phyloP scores from a whole-genome alignment of 2,329 filamentous ascomycete genomes.

The Chrysosporium keratinophilum region DNA sequence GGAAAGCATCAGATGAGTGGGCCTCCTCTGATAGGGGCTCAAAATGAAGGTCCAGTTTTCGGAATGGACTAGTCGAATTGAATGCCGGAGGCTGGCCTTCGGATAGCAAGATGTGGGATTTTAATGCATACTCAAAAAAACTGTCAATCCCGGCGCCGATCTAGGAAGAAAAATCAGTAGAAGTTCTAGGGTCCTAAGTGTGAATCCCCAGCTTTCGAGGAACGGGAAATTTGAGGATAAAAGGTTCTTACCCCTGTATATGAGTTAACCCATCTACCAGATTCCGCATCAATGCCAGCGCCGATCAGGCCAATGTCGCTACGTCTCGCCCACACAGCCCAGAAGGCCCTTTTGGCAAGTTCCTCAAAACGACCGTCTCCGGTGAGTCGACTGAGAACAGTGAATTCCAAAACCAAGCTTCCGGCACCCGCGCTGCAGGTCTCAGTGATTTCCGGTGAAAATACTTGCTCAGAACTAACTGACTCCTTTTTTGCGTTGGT shows the following conservation, averaged over 20 bases:
- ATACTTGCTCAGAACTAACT: conserved; percentile 16
- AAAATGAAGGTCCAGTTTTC: conserved; percentile 54
- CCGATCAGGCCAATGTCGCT: conserved; percentile 82
- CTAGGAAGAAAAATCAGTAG: conserved; percentile 22
- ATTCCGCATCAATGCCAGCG: conserved; percentile 83
- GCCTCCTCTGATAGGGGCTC: conserved; percentile 52
- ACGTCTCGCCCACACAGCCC: conserved; percentile 86
- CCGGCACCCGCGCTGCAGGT: conserved; percentile 96
- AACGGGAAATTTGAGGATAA: background rate
- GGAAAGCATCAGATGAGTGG: conserved; percentile 65
- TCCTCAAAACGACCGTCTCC: conserved; percentile 82
- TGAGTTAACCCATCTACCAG: conserved; percentile 75
- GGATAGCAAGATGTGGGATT: conserved; percentile 82
- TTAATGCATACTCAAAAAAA: conserved; percentile 97
- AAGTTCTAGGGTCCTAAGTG: background rate
- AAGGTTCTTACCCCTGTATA: conserved; percentile 57
- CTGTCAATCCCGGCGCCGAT: conserved; percentile 95
- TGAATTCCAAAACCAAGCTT: conserved; percentile 86
- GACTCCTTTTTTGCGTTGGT: conserved; percentile 16
- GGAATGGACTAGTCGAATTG: conserved; percentile 33
- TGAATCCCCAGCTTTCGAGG: background rate
- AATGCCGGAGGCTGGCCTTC: conserved; percentile 45
- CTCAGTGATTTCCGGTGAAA: conserved; percentile 67
- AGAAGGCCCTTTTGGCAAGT: conserved; percentile 83
- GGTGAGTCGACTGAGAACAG: conserved; percentile 76